phyloP scores from a whole-genome alignment of 331 rosid species.

The Spiraea crenata region DNA sequence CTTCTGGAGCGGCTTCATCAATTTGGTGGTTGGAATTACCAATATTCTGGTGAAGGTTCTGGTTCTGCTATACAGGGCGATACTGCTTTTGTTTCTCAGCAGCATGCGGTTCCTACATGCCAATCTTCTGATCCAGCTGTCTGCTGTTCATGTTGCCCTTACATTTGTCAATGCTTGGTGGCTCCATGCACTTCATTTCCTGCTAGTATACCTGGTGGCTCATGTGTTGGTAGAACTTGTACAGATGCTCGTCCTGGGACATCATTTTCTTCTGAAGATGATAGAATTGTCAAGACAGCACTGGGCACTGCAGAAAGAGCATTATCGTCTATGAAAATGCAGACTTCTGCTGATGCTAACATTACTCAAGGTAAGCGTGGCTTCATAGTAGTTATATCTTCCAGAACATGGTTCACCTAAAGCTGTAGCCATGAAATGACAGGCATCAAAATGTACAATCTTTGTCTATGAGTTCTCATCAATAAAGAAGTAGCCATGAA shows the following conservation, averaged over 20 bases:
- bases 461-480: not conserved
- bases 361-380: constrained; percentile 51
- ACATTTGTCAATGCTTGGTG: constrained; percentile 32
- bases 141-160: constrained; percentile 53
- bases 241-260: constrained; percentile 30
- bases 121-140: constrained; percentile 45
- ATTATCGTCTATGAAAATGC: constrained; percentile 47
- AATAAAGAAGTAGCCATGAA: not conserved
- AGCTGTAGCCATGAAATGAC: constrained; percentile 9
- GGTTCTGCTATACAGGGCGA: constrained; percentile 32
- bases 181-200: constrained; percentile 41
- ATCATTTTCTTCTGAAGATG: constrained; percentile 42
- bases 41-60: constrained; percentile 35
- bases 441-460: not conserved
- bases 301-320: constrained; percentile 79
- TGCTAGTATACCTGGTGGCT: constrained; percentile 36
- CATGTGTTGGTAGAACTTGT: constrained; percentile 40
- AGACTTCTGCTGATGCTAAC: constrained; percentile 40
- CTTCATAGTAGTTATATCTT: constrained; percentile 3
- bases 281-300: constrained; percentile 48
- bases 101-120: constrained; percentile 32
- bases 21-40: constrained; percentile 57
- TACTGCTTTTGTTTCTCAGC: constrained; percentile 34
- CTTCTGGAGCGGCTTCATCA: constrained; percentile 71
- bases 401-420: constrained; percentile 8